phyloP scores from a whole-genome alignment of 371 early-diverging fungal species.

The Apophysomyces trapeziformis region DNA sequence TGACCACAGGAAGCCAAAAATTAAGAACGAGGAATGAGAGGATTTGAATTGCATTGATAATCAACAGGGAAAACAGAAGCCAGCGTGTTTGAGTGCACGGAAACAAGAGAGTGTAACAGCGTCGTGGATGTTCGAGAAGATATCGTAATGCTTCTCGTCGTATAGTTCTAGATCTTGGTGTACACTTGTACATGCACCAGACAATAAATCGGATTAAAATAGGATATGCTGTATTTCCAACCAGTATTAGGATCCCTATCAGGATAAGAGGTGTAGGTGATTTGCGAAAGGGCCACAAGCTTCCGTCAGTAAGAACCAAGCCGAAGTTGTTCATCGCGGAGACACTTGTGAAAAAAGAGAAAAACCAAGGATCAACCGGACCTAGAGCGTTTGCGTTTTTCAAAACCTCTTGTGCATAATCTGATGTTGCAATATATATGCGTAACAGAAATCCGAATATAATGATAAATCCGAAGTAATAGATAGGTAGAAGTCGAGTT shows the following conservation, averaged over 20 bases:
- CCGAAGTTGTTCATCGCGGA: constrained; percentile 49
- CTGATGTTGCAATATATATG: constrained; percentile 35
- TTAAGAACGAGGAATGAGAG: constrained; percentile 36
- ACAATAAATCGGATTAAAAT: constrained; percentile 38
- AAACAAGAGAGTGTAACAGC: constrained; percentile 50
- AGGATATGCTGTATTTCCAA: constrained; percentile 53
- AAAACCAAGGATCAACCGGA: constrained; percentile 38
- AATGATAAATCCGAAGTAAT: constrained; percentile 34
- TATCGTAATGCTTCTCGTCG: constrained; percentile 40
- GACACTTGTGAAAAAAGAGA: constrained; percentile 40
- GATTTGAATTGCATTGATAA: constrained; percentile 39
- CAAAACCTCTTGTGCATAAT: constrained; percentile 31
- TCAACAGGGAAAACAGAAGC: constrained; percentile 36
- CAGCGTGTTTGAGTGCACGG: constrained; percentile 45
- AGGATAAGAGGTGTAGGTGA: constrained; percentile 31
- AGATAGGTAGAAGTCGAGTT: constrained; percentile 31
- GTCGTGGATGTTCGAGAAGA: constrained; percentile 48
- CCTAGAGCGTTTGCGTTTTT: constrained; percentile 18
- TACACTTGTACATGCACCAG: constrained; percentile 38
- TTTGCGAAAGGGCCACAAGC: constrained; percentile 44
- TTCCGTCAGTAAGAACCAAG: constrained; percentile 31
- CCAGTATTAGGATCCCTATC: constrained; percentile 33
- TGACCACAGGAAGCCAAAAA: constrained; percentile 43
- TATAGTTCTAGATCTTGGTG: constrained; percentile 31
- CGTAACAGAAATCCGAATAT: constrained; percentile 33